Evolutionary conservation across 208 protist genomes (phyloP), one percentile per base, ranked within the genome.

Genomic region (Novymonas esmeraldas): DNA sequence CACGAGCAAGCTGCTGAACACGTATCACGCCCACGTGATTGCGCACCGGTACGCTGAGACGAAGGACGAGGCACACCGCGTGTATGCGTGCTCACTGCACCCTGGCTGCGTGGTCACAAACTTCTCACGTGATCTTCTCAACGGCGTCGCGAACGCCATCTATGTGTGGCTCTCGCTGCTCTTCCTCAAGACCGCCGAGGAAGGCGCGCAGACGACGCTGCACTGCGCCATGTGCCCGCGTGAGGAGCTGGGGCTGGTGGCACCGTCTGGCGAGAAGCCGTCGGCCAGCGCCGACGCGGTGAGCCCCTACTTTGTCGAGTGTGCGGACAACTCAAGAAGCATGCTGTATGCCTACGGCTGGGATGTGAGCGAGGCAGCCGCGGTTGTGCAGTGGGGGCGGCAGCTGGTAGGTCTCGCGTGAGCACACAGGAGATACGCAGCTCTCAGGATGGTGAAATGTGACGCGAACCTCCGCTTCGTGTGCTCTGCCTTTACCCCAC

Each of bases 221-320:
- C 87, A 96, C 70, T 96, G 91, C 55, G 80, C 81, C 49, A 89
- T 96, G 82, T 94, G 87, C 64, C 82, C 84, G 57, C 70, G 66
- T 24, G 77, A 87, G 34, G 88, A 94, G 69, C 73, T 96, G 36
- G 79, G 84, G 54, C 79, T 89, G 42, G 83, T 94, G 16, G 45
- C 57, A 1, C 80, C 80, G 36, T 46, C 44, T 16, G 24, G 51
- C 14, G 52, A 54, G 54, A 70, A 70, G 24, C 51, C 38, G 1
- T 68, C 41, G 0, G 20, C 31, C 31, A 78, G 51, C 36, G 16
- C 62, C 2, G 63, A 66, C 24, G 70, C 67, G 2, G 83, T 96
- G 38, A 86, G 78, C 48, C 87, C 84, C 5, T 96, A 94, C 75
- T 96, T 96, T 70, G 88, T 86, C 7, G 88, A 96, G 68, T 96